A percentile compares a stretch with the other conserved stretches of the same genome.
Conservation (phyloP, 768 basidiomycete species). For the Nidula microcarpa region DNA sequence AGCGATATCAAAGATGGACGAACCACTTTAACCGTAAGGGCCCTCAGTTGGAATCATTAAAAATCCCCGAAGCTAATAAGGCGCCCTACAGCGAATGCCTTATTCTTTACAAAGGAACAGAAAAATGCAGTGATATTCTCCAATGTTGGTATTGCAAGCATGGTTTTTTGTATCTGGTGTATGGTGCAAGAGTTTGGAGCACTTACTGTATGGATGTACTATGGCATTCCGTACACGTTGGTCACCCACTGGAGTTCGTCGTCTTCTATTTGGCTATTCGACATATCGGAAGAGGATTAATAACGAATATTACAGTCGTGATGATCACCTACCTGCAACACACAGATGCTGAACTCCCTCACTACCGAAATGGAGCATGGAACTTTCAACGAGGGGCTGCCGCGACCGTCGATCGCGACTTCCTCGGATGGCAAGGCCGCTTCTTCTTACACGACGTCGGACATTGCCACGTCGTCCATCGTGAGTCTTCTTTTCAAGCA, state of each 20-base stretch:
- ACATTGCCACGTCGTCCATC: too few relatives aligned
- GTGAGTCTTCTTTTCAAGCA: too few relatives aligned
- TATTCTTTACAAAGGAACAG: conserved; percentile 53
- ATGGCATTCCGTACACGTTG: conserved; percentile 50
- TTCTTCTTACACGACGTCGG: conserved; percentile 60
- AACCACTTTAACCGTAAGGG: conserved; percentile 62
- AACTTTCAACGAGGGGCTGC: conserved; percentile 61
- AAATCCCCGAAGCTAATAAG: background rate
- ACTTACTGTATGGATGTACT: conserved; percentile 41
- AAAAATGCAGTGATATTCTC: conserved; percentile 51
- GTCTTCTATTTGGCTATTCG: too few relatives aligned
- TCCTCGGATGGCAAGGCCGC: conserved; percentile 61
- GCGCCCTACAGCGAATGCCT: conserved; percentile 42
- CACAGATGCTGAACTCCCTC: conserved; percentile 54
- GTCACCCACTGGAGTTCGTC: conserved; percentile 54
- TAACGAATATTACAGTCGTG: conserved; percentile 25
- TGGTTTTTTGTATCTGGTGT: conserved; percentile 36
- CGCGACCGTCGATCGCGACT: conserved; percentile 53
- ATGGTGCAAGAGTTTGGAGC: conserved; percentile 30
- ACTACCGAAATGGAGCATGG: conserved; percentile 57
- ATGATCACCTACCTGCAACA: conserved; percentile 66
- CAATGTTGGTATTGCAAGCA: conserved; percentile 51
- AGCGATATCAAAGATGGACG: conserved; percentile 55
- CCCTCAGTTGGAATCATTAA: background rate
- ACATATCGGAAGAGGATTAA: too few relatives aligned